phyloP scores from a whole-genome alignment of 441 rosid species.

The Codiaeum variegatum region DNA sequence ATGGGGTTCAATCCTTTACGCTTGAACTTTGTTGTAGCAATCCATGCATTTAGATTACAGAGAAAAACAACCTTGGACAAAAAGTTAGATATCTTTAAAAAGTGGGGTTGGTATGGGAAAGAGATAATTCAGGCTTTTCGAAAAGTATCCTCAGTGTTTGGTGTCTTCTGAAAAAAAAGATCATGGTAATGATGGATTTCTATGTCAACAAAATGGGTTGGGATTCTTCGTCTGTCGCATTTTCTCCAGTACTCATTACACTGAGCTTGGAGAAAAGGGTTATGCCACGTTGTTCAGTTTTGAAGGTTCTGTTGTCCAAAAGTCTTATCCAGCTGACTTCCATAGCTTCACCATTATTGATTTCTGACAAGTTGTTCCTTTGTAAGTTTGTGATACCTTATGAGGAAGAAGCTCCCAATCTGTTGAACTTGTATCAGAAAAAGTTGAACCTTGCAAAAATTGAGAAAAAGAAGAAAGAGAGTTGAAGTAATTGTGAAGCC shows the following conservation, averaged over 20 bases:
- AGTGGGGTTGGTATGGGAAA: slow-evolving; percentile 24
- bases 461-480: neutral
- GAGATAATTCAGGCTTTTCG: slow-evolving; percentile 18
- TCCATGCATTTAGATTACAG: neutral
- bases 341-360: neutral
- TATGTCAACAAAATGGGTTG: slow-evolving; percentile 25
- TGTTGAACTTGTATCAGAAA: slow-evolving; percentile 16
- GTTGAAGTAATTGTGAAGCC: neutral
- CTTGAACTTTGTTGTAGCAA: neutral
- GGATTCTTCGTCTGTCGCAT: slow-evolving; percentile 7
- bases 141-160: slow-evolving; percentile 24
- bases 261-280: slow-evolving; percentile 26
- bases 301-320: slow-evolving; percentile 12
- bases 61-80: slow-evolving; percentile 13
- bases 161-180: slow-evolving; percentile 19
- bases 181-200: slow-evolving; percentile 21
- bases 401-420: slow-evolving; percentile 15
- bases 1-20: slow-evolving; percentile 6
- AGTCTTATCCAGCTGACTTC: slow-evolving; percentile 6
- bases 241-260: slow-evolving; percentile 1
- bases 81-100: slow-evolving; percentile 13
- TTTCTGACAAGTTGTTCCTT: slow-evolving; percentile 14
- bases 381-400: slow-evolving; percentile 20
- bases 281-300: slow-evolving; percentile 20
- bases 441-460: neutral